Base-by-base conservation (phyloP, 2,329 filamentous ascomycete genomes). In the Pseudogymnoascus destructans region DNA sequence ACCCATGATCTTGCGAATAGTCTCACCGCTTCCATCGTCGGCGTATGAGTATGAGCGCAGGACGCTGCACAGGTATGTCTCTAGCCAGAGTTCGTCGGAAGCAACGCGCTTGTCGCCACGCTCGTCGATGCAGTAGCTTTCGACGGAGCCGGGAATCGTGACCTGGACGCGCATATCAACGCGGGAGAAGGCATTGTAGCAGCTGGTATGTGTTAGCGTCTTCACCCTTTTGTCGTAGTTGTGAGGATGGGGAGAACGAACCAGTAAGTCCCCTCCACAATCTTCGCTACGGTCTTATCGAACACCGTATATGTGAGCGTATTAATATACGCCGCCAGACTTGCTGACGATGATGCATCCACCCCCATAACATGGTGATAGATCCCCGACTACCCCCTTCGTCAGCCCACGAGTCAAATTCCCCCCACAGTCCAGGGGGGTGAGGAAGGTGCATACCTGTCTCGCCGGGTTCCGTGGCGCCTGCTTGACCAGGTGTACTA, bases 131-230 rank as follows among this genome's bases (percentile, higher is more conserved):
- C 92, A 97, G 71, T 96, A 97, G 73, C 89, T 95, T 71, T 98
- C 92, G 57, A 98, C 89, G 8, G 88, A 93, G 61, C 93, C 93
- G 15, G 93, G 93, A 63, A 98, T 97, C 63, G 91, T 92, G 60
- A 98, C 92, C 69, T 97, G 91, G 10, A 98, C 92, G 61, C 93
- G 89, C 93, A 98, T 98, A 69, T 98, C 93, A 57, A 97, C 79
- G 63, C 95, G 83, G 4, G 93, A 97, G 72, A 98, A 96, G 64
- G 93, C 93, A 88, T 98, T 98, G 79, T 98, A 98, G 74, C 93
- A 98, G 74, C 79, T 82, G 67, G 32, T 17, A 55, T 17, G 23
- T 30, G 17, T 66, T 57, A 62, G 71, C 73, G 67, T 25, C 19
- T 13, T 21, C 13, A 15, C 5, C n/a, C 19, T 3, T 59, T 27